Percentiles rank a stretch among this genome's conserved stretches.
These are phyloP conservation scores for Syzygium aqueum DNA, from an alignment of 345 rosid genomes.

Conservation along the genomic window DNA sequence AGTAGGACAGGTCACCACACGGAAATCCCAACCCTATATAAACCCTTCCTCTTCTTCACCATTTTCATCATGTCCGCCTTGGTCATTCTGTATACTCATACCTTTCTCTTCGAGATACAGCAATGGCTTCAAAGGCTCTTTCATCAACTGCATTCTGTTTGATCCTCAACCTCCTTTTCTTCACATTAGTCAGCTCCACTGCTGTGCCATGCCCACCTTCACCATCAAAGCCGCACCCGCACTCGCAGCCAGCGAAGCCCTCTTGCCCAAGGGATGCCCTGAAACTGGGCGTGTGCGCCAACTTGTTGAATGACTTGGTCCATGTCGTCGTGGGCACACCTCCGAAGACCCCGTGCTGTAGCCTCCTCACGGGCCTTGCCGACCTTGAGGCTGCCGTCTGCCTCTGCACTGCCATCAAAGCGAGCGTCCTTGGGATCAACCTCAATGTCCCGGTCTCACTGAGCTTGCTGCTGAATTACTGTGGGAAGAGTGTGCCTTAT, in stretches of 20 bases:
- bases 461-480: conserved; percentile 55
- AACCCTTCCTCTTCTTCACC: background rate
- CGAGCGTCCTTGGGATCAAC: conserved; percentile 46
- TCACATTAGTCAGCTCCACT: conserved; percentile 48
- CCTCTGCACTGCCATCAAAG: conserved; percentile 75
- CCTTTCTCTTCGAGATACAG: background rate
- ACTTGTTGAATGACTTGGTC: conserved; percentile 35
- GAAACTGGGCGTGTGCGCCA: conserved; percentile 53
- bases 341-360: conserved; percentile 53
- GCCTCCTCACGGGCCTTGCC: conserved; percentile 35
- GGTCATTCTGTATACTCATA: background rate
- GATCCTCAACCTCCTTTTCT: conserved; percentile 51
- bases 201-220: conserved; percentile 23
- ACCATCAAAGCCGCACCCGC: conserved; percentile 11
- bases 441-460: conserved; percentile 46
- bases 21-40: background rate
- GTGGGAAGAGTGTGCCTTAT: conserved; percentile 52
- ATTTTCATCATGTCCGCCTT: background rate
- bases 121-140: conserved; percentile 3
- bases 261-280: conserved; percentile 65
- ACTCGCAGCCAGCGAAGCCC: conserved; percentile 20
- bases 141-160: conserved; percentile 36
- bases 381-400: conserved; percentile 78
- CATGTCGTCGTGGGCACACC: conserved; percentile 39
- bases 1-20: background rate